These are phyloP conservation scores for Mucor mucedo DNA, from an alignment of 371 early-diverging fungal genomes.

Conservation along the genomic window DNA sequence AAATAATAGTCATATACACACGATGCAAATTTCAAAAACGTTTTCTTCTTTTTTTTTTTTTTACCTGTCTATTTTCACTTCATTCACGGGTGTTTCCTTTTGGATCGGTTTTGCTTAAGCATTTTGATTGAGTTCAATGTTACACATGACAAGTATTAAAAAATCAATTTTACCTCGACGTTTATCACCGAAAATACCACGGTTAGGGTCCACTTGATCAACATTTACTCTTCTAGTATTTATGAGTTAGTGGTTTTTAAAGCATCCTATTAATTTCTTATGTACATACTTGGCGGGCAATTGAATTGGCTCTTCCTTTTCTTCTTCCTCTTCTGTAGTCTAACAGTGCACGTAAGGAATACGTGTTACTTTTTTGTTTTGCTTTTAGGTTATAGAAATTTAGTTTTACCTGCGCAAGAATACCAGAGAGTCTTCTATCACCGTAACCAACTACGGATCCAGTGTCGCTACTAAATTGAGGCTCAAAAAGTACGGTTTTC, in stretches of 20 bases:
- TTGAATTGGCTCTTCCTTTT: neutral
- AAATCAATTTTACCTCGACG: constrained; percentile 1
- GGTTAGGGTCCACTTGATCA: neutral
- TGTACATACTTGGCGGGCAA: neutral
- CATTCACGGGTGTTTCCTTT: no score
- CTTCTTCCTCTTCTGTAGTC: neutral
- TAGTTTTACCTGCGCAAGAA: constrained; percentile 24
- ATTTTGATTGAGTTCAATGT: no score
- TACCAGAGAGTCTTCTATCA: constrained; percentile 28
- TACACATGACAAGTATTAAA: neutral
- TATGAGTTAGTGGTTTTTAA: neutral
- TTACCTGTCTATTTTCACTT: no score
- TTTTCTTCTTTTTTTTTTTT: neutral
- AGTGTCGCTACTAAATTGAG: neutral
- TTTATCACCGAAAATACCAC: constrained; percentile 2
- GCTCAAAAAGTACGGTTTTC: neutral
- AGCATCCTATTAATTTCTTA: neutral
- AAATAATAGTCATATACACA: no score
- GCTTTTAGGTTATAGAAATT: neutral
- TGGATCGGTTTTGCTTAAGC: no score
- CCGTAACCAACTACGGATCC: constrained; percentile 18
- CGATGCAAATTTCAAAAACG: neutral
- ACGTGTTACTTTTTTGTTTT: neutral
- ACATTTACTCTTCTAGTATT: neutral
- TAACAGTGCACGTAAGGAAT: neutral